These are phyloP conservation scores for Pittosporum tobira DNA, from an alignment of 129 eudicot genomes.

Conservation along the genomic window DNA sequence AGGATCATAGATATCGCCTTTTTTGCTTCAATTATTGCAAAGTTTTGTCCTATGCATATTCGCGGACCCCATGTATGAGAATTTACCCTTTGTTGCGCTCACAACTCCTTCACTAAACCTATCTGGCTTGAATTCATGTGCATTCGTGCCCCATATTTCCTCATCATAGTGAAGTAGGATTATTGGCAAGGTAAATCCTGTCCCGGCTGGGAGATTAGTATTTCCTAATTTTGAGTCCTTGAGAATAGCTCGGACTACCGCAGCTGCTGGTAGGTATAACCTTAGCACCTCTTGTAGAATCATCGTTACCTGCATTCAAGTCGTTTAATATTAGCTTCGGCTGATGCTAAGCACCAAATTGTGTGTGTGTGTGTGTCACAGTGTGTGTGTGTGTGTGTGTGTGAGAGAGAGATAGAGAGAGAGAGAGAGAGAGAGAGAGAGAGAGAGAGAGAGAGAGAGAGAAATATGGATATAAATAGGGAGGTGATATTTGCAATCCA, in stretches of 20 bases:
- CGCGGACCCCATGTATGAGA: constrained; percentile 8
- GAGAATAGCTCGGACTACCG: background rate
- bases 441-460: too few species aligned
- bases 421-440: too few species aligned
- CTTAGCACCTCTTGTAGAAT: constrained; percentile 14
- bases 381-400: too few species aligned
- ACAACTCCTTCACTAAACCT: constrained; percentile 32
- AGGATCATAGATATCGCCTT: background rate
- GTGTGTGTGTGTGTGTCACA: too few species aligned
- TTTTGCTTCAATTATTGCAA: constrained; percentile 8
- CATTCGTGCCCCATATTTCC: constrained; percentile 39
- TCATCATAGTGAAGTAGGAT: constrained; percentile 30
- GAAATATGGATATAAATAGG: too few species aligned
- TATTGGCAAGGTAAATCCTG: constrained; percentile 18
- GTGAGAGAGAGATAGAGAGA: too few species aligned
- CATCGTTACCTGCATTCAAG: constrained; percentile 6
- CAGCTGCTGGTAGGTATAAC: constrained; percentile 1
- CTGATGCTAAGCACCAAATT: background rate
- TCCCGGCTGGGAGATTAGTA: constrained; percentile 20
- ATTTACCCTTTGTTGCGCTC: constrained; percentile 19
- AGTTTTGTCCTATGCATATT: constrained; percentile 44
- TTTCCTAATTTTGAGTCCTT: constrained; percentile 25
- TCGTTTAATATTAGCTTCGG: background rate
- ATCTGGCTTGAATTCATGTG: constrained; percentile 40
- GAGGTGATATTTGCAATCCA: too few species aligned